Evolutionary conservation across 1,284 basidiomycete genomes (phyloP).

Genomic region (Microbotryum intermedium): DNA sequence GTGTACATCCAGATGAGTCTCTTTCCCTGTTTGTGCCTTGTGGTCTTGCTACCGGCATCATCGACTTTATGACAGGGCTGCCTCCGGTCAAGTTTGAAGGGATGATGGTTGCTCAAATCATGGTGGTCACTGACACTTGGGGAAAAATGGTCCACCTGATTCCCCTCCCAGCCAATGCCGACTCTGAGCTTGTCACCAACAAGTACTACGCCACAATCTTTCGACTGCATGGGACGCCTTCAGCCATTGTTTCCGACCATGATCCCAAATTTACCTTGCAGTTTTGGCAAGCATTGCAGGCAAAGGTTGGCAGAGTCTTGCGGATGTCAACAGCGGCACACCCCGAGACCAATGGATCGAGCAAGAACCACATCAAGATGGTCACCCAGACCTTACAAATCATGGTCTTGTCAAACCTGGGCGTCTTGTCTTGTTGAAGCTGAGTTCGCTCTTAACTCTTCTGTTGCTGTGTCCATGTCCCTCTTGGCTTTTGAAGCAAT

Average conservation of each 20-base stretch:
- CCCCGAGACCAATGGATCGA: constrained; percentile 34
- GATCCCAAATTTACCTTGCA: constrained; percentile 44
- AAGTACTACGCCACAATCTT: not conserved
- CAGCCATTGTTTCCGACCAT: constrained; percentile 43
- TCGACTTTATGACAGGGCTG: constrained; percentile 40
- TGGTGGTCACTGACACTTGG: constrained; percentile 1
- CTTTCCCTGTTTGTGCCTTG: not conserved
- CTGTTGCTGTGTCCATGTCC: not conserved
- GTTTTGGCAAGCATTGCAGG: constrained; percentile 44
- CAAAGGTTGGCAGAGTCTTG: constrained; percentile 39
- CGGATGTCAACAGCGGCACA: constrained; percentile 32
- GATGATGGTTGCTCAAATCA: not conserved
- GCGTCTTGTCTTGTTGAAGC: not conserved
- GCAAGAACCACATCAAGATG: constrained; percentile 30
- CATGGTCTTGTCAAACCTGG: constrained; percentile 23
- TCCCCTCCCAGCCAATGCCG: constrained; percentile 1
- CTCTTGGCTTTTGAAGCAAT: constrained; percentile 1
- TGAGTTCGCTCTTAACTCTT: constrained; percentile 9
- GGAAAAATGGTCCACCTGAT: constrained; percentile 8
- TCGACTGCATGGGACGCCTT: constrained; percentile 33
- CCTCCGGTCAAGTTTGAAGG: not conserved
- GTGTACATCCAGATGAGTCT: too few relatives aligned
- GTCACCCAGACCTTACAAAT: constrained; percentile 23
- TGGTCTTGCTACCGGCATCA: constrained; percentile 3
- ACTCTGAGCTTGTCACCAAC: too few relatives aligned